Percentiles rank a stretch among this genome's conserved stretches.
phyloP scores from a whole-genome alignment of 352 stramenopile genomes.

The Pythium periplocum region DNA sequence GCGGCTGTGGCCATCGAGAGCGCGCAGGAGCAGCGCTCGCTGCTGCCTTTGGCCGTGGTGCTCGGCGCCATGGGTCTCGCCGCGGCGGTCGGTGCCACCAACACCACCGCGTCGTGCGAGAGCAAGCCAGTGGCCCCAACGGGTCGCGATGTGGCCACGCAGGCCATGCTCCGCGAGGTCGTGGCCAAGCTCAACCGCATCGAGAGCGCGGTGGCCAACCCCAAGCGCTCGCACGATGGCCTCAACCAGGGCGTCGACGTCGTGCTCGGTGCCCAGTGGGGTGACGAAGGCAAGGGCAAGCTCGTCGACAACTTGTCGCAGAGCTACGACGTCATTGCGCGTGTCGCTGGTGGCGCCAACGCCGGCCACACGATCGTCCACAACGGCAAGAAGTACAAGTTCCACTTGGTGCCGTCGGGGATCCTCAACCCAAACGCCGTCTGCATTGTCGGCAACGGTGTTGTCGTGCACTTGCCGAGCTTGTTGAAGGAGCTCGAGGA shows the following conservation, averaged over 20 bases:
- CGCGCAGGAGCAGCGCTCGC: conserved; percentile 4
- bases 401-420: conserved; percentile 98
- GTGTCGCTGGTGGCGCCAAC: conserved; percentile 97
- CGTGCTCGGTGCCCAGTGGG: conserved; percentile 97
- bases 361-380: conserved; percentile 99
- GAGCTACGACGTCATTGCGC: conserved; percentile 96
- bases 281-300: conserved; percentile 99
- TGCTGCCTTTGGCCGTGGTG: conserved; percentile 28
- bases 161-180: conserved; percentile 77
- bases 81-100: conserved; percentile 17
- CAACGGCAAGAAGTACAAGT: conserved; percentile 98
- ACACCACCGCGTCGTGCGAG: conserved; percentile 24
- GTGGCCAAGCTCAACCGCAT: conserved; percentile 86
- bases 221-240: conserved; percentile 59
- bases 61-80: conserved; percentile 30
- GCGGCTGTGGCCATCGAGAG: conserved; percentile 11
- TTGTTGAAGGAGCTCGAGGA: conserved; percentile 94
- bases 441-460: conserved; percentile 98
- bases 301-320: conserved; percentile 93
- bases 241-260: conserved; percentile 82
- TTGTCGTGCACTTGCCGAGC: conserved; percentile 96
- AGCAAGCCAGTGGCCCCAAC: conserved; percentile 24
- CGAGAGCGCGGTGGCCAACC: conserved; percentile 81
- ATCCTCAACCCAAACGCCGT: conserved; percentile 95
- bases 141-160: conserved; percentile 42